phyloP scores from a whole-genome alignment of 805 yeast genomes.

The Tetrapisispora arboricola region DNA sequence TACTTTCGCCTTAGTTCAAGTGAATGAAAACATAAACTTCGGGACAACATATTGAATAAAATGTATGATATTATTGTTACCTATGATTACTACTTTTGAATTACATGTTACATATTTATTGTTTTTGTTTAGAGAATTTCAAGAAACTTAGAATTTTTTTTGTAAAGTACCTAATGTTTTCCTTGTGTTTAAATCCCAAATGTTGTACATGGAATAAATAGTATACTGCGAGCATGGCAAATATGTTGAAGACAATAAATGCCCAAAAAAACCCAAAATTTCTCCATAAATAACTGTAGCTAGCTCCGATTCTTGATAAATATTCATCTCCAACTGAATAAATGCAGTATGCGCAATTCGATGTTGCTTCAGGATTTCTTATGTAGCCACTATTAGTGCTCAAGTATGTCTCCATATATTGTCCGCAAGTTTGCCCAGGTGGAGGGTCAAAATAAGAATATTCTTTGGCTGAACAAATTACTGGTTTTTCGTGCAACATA shows the following conservation, averaged over 20 bases:
- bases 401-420: constrained; percentile 15
- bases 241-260: constrained; percentile 37
- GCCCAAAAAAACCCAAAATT: constrained; percentile 46
- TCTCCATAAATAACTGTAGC: constrained; percentile 39
- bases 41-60: too few species aligned
- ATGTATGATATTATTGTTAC: too few species aligned
- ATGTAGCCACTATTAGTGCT: constrained; percentile 18
- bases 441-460: constrained; percentile 16
- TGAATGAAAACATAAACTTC: too few species aligned
- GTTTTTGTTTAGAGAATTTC: background rate
- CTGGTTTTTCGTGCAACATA: constrained; percentile 37
- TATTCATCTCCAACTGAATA: constrained; percentile 43
- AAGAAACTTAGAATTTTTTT: background rate
- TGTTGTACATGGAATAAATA: constrained; percentile 40
- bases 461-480: constrained; percentile 32
- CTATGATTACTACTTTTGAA: too few species aligned
- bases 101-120: too few species aligned
- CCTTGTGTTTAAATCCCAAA: background rate
- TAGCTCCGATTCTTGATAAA: constrained; percentile 30
- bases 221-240: constrained; percentile 35
- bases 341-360: constrained; percentile 48
- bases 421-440: constrained; percentile 16
- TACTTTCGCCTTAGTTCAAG: too few species aligned
- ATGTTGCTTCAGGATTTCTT: constrained; percentile 30
- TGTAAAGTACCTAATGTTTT: background rate